These are phyloP conservation scores for Cercospora zeina DNA, from an alignment of 2,329 filamentous ascomycete genomes.

Conservation along the genomic window DNA sequence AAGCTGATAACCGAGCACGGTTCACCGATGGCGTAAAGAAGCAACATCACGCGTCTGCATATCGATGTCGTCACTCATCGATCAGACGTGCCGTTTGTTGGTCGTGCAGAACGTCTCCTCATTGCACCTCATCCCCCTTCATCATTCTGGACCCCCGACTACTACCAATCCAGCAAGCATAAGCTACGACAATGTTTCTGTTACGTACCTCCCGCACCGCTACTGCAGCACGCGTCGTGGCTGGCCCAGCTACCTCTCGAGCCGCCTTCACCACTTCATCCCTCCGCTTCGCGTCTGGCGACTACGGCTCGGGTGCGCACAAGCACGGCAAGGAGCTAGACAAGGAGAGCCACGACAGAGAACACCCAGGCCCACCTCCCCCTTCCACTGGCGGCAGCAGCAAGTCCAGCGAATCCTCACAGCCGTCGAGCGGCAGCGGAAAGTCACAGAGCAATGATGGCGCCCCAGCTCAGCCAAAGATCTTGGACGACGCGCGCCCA, in stretches of 20 bases:
- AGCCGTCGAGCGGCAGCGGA: neutral
- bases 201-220: constrained; percentile 17
- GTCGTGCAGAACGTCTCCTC: neutral
- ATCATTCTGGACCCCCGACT: neutral
- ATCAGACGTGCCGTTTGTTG: constrained; percentile 11
- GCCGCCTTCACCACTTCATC: constrained; percentile 18
- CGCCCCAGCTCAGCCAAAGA: constrained; percentile 14
- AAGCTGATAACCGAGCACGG: neutral
- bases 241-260: neutral
- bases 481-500: constrained; percentile 16
- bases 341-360: constrained; percentile 16
- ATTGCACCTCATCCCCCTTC: neutral
- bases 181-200: constrained; percentile 20
- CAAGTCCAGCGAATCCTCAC: constrained; percentile 2
- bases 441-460: neutral
- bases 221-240: neutral
- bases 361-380: constrained; percentile 24
- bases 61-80: constrained; percentile 18
- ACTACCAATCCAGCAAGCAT: constrained; percentile 3
- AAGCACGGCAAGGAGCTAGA: constrained; percentile 16
- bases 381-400: constrained; percentile 13
- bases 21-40: constrained; percentile 8
- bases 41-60: constrained; percentile 12
- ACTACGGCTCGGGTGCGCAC: constrained; percentile 24
- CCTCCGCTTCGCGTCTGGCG: constrained; percentile 7